Evolutionary conservation across 2,329 filamentous ascomycete species (phyloP), one percentile per base, ranked within the genome.

Genomic region (Mycosphaerella sp.): DNA sequence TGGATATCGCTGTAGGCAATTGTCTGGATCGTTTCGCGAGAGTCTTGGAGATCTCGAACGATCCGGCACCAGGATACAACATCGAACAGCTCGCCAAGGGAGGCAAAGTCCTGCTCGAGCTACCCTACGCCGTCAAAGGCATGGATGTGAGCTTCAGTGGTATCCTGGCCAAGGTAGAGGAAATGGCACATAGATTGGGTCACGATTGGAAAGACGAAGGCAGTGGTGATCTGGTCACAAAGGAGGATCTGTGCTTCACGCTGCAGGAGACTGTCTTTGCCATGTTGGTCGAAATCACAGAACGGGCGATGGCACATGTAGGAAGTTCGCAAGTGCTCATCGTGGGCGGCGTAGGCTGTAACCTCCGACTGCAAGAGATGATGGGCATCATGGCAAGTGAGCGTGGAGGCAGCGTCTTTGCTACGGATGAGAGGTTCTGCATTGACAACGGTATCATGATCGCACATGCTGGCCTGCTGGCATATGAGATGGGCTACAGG

Each of bases 381-480:
- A 98, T 98, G 93, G 91, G 89, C 12, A 78, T 86, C 45, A 98
- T 98, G 93, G 92, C 91, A 12, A 78, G 77, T 43, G 91, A 95
- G 70, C 78, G 93, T 38, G 89, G 90, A 50, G 93, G 93, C 3
- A 91, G 83, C 65, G 89, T 97, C 3, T 96, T 87, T 73, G 91
- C 93, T 23, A 97, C 92, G 0, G 93, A 98, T 69, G 93, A 98
- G 76, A 80, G 93, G 44, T 98, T 95, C 70, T 98, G 93, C 70
- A 98, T 98, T 64, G 93, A 98, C 72, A 98, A 98, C 66, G 93
- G 93, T 46, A 97, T 98, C 68, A 98, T 98, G 93, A 98, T 98
- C 74, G 93, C 93, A 1, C 92, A 98, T 71, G 93, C 93, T 1
- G 93, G 93, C 2, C 73, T 98, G 64, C 70, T 96, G 65, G 91